These are phyloP conservation scores for Colletotrichum abscissum DNA, from an alignment of 2,329 filamentous ascomycete species.

Conservation along the genomic window DNA sequence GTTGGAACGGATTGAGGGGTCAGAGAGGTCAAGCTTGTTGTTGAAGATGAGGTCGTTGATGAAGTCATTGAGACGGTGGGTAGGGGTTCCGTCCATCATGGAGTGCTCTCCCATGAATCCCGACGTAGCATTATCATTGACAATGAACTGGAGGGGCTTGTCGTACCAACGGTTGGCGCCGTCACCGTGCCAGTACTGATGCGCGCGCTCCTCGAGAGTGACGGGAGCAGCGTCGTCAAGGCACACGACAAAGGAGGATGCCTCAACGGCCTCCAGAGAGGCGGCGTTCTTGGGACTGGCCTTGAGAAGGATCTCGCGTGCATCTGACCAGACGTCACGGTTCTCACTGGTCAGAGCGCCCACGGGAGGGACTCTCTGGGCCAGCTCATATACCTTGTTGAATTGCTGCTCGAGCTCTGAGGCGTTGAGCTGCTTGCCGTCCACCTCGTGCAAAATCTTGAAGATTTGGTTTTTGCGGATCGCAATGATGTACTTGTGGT, in stretches of 20 bases:
- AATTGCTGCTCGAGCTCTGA: slow-evolving; percentile 93
- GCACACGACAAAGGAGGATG: slow-evolving; percentile 90
- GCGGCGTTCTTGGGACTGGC: slow-evolving; percentile 84
- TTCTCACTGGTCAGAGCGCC: slow-evolving; percentile 92
- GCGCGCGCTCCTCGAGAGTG: slow-evolving; percentile 94
- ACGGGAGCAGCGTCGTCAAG: slow-evolving; percentile 92
- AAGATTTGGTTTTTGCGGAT: slow-evolving; percentile 98
- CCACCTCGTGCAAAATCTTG: slow-evolving; percentile 86
- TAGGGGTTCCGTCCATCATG: slow-evolving; percentile 99
- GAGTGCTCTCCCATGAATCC: slow-evolving; percentile 99
- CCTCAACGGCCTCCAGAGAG: slow-evolving; percentile 84
- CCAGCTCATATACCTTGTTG: slow-evolving; percentile 82
- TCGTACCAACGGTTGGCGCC: slow-evolving; percentile 97
- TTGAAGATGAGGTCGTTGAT: slow-evolving; percentile 91
- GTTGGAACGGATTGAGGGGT: slow-evolving; percentile 81
- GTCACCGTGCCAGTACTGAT: slow-evolving; percentile 98
- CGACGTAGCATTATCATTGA: slow-evolving; percentile 97
- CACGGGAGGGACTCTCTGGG: slow-evolving; percentile 77
- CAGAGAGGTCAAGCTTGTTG: slow-evolving; percentile 92
- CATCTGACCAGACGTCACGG: slow-evolving; percentile 91
- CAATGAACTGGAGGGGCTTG: slow-evolving; percentile 97
- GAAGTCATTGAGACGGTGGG: slow-evolving; percentile 96
- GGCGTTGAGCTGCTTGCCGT: slow-evolving; percentile 87
- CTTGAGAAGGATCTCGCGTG: slow-evolving; percentile 78
- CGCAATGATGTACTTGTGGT: slow-evolving; percentile 89